phyloP scores from a whole-genome alignment of 805 yeast species.

The Ogataea glucozyma region DNA sequence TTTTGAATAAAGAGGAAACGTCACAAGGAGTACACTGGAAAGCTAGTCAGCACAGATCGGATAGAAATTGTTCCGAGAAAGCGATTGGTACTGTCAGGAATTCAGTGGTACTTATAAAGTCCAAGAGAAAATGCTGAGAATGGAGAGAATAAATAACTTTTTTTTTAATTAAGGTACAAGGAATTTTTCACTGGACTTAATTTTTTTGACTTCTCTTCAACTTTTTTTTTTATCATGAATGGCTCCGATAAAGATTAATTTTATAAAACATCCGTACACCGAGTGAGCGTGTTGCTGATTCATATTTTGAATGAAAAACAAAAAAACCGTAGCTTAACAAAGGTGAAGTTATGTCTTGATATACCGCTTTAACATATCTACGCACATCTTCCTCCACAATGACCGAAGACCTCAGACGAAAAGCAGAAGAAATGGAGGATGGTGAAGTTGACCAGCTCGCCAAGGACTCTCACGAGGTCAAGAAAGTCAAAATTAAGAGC shows the following conservation, averaged over 20 bases:
- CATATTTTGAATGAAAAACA: no score
- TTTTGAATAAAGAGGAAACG: no score
- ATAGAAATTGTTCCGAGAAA: neutral
- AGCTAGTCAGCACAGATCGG: neutral
- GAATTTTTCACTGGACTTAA: neutral
- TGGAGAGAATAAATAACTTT: no score
- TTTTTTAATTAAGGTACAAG: slow-evolving; percentile 1
- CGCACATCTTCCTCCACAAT: neutral
- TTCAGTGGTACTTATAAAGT: neutral
- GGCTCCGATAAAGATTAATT: no score
- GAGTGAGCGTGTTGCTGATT: no score
- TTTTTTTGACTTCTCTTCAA: slow-evolving; percentile 2
- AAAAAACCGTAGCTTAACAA: no score
- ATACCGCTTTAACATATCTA: neutral
- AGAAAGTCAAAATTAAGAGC: slow-evolving; percentile 12
- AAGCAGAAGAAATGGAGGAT: slow-evolving; percentile 14
- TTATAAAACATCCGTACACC: neutral
- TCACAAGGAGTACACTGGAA: no score
- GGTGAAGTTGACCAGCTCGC: no score
- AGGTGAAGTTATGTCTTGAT: no score
- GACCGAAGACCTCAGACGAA: slow-evolving; percentile 5
- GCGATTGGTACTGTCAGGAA: neutral
- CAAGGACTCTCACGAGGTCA: slow-evolving; percentile 8
- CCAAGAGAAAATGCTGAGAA: no score
- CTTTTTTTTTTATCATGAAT: neutral